Percentiles rank a stretch among this genome's conserved stretches.
These are phyloP conservation scores for Stentor roeselii DNA, from an alignment of 73 alveolate species.

Conservation along the genomic window DNA sequence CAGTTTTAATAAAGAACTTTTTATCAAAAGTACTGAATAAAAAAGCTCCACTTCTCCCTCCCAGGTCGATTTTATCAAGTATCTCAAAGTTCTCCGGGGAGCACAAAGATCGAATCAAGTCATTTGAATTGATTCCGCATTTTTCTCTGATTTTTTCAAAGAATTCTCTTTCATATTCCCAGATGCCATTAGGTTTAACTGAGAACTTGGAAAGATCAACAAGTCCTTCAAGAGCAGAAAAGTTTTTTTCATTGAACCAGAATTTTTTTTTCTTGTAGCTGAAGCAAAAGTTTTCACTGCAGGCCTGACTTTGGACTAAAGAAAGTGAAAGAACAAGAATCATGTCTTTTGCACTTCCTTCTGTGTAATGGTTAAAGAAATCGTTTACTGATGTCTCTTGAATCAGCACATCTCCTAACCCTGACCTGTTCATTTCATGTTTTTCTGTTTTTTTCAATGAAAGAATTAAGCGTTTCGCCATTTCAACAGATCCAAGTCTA, in stretches of 20 bases:
- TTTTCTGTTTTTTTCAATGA: too few species aligned
- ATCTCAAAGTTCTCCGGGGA: background rate
- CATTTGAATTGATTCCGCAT: background rate
- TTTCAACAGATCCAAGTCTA: background rate
- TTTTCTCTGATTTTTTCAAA: background rate
- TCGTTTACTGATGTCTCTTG: background rate
- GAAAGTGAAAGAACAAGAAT: background rate
- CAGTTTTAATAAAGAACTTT: background rate
- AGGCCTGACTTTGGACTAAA: background rate
- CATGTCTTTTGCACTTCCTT: background rate
- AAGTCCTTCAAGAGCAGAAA: background rate
- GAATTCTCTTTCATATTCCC: background rate
- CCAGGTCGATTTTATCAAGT: background rate
- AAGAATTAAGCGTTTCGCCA: background rate
- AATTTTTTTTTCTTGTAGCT: background rate
- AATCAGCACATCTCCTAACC: background rate
- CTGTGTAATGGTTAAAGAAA: background rate
- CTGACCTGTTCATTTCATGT: background rate
- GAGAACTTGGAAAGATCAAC: too few species aligned
- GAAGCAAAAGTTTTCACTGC: background rate
- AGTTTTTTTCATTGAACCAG: background rate
- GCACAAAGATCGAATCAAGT: background rate
- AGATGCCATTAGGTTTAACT: too few species aligned
- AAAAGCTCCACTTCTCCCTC: conserved; percentile 22
- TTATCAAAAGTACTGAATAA: background rate